phyloP scores from a whole-genome alignment of 108 stramenopile species.

The Fistulifera pelliculosa region DNA sequence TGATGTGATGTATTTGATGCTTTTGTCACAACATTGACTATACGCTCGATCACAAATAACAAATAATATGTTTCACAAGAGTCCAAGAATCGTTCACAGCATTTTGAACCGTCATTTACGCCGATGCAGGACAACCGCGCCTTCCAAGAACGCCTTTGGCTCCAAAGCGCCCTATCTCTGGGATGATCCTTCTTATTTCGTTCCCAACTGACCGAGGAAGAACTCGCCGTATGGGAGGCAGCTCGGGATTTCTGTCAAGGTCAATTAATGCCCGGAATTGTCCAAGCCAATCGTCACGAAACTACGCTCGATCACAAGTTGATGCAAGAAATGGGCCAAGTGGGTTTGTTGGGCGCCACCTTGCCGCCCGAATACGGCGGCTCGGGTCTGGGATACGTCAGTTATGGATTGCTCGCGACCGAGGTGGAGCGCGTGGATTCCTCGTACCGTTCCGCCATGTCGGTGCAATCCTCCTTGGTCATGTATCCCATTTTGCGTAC shows the following conservation, averaged over 20 bases:
- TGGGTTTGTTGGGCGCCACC: constrained; percentile 89
- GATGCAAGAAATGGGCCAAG: constrained; percentile 80
- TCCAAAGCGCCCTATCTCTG: constrained; percentile 21
- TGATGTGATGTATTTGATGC: too few species aligned
- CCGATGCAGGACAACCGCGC: too few species aligned
- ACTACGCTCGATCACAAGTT: constrained; percentile 51
- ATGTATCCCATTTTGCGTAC: constrained; percentile 94
- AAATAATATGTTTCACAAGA: too few species aligned
- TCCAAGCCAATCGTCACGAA: constrained; percentile 83
- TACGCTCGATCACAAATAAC: too few species aligned
- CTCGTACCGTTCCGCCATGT: constrained; percentile 86
- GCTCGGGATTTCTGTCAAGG: constrained; percentile 70
- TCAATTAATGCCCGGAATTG: constrained; percentile 68
- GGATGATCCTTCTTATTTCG: constrained; percentile 36
- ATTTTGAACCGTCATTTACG: too few species aligned
- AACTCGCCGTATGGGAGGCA: constrained; percentile 38
- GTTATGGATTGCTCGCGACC: constrained; percentile 84
- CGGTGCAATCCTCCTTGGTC: constrained; percentile 87
- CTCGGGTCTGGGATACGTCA: constrained; percentile 68
- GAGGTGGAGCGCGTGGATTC: constrained; percentile 89
- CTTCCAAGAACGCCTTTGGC: constrained; percentile 14
- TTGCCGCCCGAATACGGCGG: constrained; percentile 83
- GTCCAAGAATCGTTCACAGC: too few species aligned
- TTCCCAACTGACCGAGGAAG: constrained; percentile 35
- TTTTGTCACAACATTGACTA: too few species aligned